Evolutionary conservation across 768 basidiomycete genomes (phyloP), one percentile per base, ranked within the genome.

Genomic region (Royoungia palumana): DNA sequence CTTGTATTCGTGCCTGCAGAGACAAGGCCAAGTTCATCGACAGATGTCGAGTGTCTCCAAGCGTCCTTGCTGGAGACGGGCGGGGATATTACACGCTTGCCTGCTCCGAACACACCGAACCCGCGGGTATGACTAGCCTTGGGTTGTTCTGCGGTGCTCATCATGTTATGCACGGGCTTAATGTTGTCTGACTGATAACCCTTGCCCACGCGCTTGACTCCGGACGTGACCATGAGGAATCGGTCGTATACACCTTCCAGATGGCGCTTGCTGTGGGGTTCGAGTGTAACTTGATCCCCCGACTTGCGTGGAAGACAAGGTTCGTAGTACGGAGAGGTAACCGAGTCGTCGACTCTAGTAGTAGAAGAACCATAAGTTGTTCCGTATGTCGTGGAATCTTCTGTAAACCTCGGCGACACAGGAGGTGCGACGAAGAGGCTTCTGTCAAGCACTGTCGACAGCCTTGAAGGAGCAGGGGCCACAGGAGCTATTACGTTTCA

Each of bases 191-290:
- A 89, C 65, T 91, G 86, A 57, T 91, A 90, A 7, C 89, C 89
- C 59, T 80, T 83, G 4, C 89, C 89, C 8, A 86, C 69, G 24
- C 88, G 85, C 60, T 83, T 89, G 35, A 92, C 88, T 22, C 85
- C 85, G 2, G 83, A 79, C 1, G 86, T 87, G 11, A 87, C 83
- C 85, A 89, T 87, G 24, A 91, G 72, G 71, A 90, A 85, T 35
- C 85, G 80, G 56, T 92, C 89, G 52, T 91, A 92, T 16, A 86
- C 84, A 47, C 80, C 80, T 69, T 90, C 88, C 22, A 87, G 60
- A 39, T 77, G 79, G 35, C 76, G 81, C 49, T 71, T 78, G 47
- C 75, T 75, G 0, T 85, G 83, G 0, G 83, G 76, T 49, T 83
- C 80, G 10, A 76, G 59, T 17, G 61, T 54, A 5, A 59, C 57